A percentile compares a stretch with the other conserved stretches of the same genome.
These are phyloP conservation scores for Boletus eberwhitei DNA, from an alignment of 768 basidiomycete genomes.

Conservation along the genomic window DNA sequence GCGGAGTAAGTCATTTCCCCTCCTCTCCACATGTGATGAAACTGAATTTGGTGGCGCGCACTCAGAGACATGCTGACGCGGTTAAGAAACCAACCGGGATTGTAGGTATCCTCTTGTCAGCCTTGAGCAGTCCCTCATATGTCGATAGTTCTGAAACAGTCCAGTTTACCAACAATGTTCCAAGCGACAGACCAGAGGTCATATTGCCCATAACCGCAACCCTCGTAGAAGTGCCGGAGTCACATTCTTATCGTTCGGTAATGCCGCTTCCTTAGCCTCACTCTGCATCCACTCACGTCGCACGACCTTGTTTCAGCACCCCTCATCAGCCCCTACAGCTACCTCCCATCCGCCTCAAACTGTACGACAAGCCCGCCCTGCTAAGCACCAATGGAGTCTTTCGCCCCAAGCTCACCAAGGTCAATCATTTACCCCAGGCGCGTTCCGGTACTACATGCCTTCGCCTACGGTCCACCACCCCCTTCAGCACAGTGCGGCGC, in stretches of 20 bases:
- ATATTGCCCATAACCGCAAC: constrained; percentile 34
- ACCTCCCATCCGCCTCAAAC: neutral
- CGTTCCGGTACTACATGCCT: constrained; percentile 4
- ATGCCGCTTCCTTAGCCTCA: neutral
- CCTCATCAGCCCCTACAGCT: neutral
- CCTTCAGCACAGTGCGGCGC: neutral
- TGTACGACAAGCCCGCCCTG: constrained; percentile 3
- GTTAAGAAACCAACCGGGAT: constrained; percentile 10
- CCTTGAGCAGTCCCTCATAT: neutral
- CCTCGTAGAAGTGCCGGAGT: constrained; percentile 33
- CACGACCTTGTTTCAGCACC: constrained; percentile 11
- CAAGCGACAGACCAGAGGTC: constrained; percentile 15
- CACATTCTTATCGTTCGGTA: constrained; percentile 15
- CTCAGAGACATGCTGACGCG: constrained; percentile 21
- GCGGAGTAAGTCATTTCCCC: constrained; percentile 38
- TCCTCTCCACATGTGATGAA: neutral
- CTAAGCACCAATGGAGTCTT: neutral
- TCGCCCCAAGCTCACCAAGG: neutral
- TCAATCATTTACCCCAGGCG: neutral
- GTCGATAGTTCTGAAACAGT: constrained; percentile 12
- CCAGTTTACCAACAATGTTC: constrained; percentile 11
- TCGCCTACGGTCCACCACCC: neutral
- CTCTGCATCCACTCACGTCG: constrained; percentile 4
- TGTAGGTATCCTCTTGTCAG: constrained; percentile 12
- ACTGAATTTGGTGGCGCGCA: neutral